Percentiles rank a stretch among this genome's conserved stretches.
These are phyloP conservation scores for Crucibulum laeve DNA, from an alignment of 768 basidiomycete species.

Conservation along the genomic window DNA sequence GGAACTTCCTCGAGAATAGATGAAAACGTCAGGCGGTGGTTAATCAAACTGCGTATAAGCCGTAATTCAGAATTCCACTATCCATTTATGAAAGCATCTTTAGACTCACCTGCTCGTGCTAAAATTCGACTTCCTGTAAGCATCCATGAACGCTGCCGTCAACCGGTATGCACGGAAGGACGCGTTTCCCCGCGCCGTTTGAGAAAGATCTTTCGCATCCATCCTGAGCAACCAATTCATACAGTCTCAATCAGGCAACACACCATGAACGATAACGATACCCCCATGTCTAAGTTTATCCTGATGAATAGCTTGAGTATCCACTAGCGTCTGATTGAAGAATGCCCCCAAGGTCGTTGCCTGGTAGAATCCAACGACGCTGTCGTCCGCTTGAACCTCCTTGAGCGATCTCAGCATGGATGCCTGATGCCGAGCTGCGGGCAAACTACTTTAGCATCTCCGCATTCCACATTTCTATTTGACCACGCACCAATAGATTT, in stretches of 20 bases:
- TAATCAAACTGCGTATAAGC: slow-evolving; percentile 54
- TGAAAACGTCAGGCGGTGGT: slow-evolving; percentile 79
- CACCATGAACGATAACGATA: slow-evolving; percentile 81
- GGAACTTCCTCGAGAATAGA: slow-evolving; percentile 85
- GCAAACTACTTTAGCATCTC: slow-evolving; percentile 7
- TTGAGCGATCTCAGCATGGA: slow-evolving; percentile 85
- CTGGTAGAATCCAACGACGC: slow-evolving; percentile 92
- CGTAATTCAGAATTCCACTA: not conserved
- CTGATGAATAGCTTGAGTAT: slow-evolving; percentile 82
- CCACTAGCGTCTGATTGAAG: slow-evolving; percentile 75
- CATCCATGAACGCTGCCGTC: slow-evolving; percentile 75
- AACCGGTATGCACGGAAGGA: slow-evolving; percentile 88
- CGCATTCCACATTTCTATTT: slow-evolving; percentile 3
- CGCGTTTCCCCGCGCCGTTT: slow-evolving; percentile 77
- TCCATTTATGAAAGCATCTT: slow-evolving; percentile 4
- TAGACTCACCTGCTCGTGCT: slow-evolving; percentile 73
- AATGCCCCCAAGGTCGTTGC: slow-evolving; percentile 83
- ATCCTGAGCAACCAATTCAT: not conserved
- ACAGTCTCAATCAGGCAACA: slow-evolving; percentile 12
- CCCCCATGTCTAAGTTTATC: slow-evolving; percentile 85
- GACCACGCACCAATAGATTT: slow-evolving; percentile 63
- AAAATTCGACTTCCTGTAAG: slow-evolving; percentile 80
- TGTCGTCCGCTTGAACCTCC: slow-evolving; percentile 89
- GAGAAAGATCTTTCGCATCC: slow-evolving; percentile 58
- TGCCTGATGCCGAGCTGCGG: slow-evolving; percentile 72